Evolutionary conservation across 2,329 filamentous ascomycete genomes (phyloP), one percentile per base, ranked within the genome.

Genomic region (Coniella vitis): DNA sequence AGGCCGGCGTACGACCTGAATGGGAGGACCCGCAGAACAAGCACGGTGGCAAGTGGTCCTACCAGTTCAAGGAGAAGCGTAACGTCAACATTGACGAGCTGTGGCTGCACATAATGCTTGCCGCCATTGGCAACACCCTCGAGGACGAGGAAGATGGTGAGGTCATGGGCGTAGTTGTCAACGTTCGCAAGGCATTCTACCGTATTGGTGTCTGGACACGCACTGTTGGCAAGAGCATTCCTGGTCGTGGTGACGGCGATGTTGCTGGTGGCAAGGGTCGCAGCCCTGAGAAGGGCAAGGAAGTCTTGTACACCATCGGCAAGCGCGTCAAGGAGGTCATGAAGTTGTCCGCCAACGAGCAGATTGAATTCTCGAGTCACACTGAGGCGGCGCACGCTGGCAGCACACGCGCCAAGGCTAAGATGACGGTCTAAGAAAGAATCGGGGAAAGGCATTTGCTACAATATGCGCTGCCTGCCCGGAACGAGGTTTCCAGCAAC

Each of bases 11-110:
- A 55, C 88, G 93, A 56, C 93, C 93, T 32, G 94, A 98, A 72
- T 98, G 93, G 93, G 93, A 98, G 71, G 93, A 98, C 67, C 78
- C 82, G 21, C 90, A 97, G 75, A 98, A 98, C 77, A 98, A 97
- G 80, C 90, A 97, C 68, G 93, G 93, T 60, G 93, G 93, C 71
- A 96, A 96, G 73, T 98, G 93, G 93, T 90, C 91, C 21, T 97
- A 94, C 74, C 86, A 88, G 63, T 96, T 95, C 83, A 95, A 94
- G 76, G 89, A 96, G 61, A 96, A 95, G 81, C 85, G 87, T 63
- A 81, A 76, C 58, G 80, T 95, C 66, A 87, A 91, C 60, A 94
- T 96, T 67, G 91, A 98, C 66, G 87, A 91, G 51, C 79, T 95
- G 48, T 98, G 93, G 93, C 83, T 98, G 53, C 88, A 97, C 68